Conservation (phyloP, 805 yeast species). For the Metschnikowia baotianmanensis region DNA sequence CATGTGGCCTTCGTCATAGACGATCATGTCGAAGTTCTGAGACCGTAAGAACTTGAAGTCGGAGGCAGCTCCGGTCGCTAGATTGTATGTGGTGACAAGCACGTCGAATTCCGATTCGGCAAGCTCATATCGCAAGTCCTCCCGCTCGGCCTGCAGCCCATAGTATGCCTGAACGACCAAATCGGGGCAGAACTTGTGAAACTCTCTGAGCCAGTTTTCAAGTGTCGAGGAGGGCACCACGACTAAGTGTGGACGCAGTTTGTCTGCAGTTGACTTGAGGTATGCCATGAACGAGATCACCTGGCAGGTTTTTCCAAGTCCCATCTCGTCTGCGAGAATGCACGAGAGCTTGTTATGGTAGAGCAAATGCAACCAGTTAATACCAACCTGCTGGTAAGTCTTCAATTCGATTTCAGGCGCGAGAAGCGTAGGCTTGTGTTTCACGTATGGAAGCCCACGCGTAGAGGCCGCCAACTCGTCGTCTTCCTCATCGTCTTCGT, state of each 20-base stretch:
- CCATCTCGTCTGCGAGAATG: slow-evolving; percentile 98
- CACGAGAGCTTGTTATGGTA: slow-evolving; percentile 82
- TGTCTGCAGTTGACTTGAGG: slow-evolving; percentile 60
- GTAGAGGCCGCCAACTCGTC: slow-evolving; percentile 30
- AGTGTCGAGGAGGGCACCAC: slow-evolving; percentile 96
- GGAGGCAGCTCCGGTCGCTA: slow-evolving; percentile 82
- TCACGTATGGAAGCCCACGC: slow-evolving; percentile 46
- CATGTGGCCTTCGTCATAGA: slow-evolving; percentile 98
- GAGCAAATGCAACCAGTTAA: slow-evolving; percentile 85
- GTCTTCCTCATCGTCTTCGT: slow-evolving; percentile 16
- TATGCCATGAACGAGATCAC: slow-evolving; percentile 90
- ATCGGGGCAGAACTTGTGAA: slow-evolving; percentile 80
- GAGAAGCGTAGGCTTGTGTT: slow-evolving; percentile 67
- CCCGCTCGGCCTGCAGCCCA: slow-evolving; percentile 84
- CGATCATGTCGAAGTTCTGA: slow-evolving; percentile 78
- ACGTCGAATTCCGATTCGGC: slow-evolving; percentile 69
- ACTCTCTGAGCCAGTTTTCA: slow-evolving; percentile 97
- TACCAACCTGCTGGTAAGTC: slow-evolving; percentile 93
- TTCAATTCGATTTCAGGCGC: slow-evolving; percentile 67
- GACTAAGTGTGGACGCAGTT: slow-evolving; percentile 79
- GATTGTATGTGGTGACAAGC: slow-evolving; percentile 87
- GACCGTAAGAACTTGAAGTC: slow-evolving; percentile 78
- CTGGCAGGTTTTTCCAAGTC: slow-evolving; percentile 94
- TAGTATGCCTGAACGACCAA: slow-evolving; percentile 88
- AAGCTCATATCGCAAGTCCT: slow-evolving; percentile 72